Conservation (phyloP, 2,329 filamentous ascomycete species). For the Penicillium aurantiogriseum region DNA sequence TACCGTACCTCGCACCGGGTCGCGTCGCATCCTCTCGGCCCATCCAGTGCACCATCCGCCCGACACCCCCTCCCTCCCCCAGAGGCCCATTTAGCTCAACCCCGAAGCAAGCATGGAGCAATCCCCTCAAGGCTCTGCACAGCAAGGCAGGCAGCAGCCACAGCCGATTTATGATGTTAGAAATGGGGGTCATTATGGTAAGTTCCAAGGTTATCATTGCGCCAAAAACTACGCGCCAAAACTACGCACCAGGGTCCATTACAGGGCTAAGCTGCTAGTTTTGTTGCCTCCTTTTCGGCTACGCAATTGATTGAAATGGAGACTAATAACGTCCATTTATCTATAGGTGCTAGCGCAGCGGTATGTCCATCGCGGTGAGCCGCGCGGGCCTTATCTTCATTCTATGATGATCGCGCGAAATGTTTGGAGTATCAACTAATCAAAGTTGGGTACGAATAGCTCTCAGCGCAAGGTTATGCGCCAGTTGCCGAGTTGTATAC, state of each 20-base stretch:
- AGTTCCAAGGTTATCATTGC: slow-evolving; percentile 21
- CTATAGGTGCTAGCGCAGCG: slow-evolving; percentile 63
- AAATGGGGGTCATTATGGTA: slow-evolving; percentile 77
- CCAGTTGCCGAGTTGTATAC: slow-evolving; percentile 89
- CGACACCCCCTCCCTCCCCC: neutral
- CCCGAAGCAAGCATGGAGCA: slow-evolving; percentile 52
- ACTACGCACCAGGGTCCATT: neutral
- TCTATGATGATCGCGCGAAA: neutral
- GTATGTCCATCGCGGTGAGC: slow-evolving; percentile 49
- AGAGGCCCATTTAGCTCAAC: neutral
- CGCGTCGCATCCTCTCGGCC: slow-evolving; percentile 5
- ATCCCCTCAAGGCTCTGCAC: slow-evolving; percentile 54
- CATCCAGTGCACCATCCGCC: neutral
- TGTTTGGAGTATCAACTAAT: slow-evolving; percentile 11
- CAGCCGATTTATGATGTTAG: slow-evolving; percentile 69
- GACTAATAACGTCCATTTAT: slow-evolving; percentile 15
- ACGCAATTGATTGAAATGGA: neutral
- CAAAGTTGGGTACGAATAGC: slow-evolving; percentile 50
- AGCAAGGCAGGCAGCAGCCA: slow-evolving; percentile 60
- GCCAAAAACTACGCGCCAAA: slow-evolving; percentile 1
- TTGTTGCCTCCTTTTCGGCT: neutral
- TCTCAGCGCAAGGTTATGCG: slow-evolving; percentile 81
- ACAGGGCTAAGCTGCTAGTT: neutral
- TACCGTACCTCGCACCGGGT: neutral
- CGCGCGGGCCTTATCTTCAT: neutral